Evolutionary conservation across 495 filamentous ascomycete species (phyloP).

Genomic region (Hypoxylon fuscum): DNA sequence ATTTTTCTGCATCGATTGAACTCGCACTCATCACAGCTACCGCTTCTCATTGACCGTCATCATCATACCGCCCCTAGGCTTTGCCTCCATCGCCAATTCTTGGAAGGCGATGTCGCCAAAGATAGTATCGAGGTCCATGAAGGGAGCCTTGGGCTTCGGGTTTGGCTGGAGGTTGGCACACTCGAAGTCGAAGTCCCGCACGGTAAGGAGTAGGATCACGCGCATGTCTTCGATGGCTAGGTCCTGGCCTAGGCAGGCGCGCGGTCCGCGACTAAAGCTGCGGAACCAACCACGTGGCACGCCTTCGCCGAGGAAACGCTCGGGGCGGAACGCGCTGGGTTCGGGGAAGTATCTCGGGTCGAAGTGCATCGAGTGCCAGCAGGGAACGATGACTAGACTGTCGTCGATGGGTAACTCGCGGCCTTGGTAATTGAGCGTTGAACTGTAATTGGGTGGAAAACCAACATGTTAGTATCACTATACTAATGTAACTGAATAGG

Average conservation of each 20-base stretch:
- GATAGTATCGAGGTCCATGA: not conserved
- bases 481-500: not conserved
- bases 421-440: not conserved
- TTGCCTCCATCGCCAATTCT: not conserved
- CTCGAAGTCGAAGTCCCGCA: not conserved
- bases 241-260: slow-evolving; percentile 1
- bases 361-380: slow-evolving; percentile 25
- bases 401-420: not conserved
- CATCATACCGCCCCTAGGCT: not conserved
- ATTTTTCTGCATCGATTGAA: no score
- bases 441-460: not conserved
- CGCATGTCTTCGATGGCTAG: not conserved
- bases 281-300: not conserved
- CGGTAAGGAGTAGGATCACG: not conserved
- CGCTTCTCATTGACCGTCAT: not conserved
- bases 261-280: not conserved
- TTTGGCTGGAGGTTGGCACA: not conserved
- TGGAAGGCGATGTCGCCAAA: not conserved
- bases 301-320: slow-evolving; percentile 9
- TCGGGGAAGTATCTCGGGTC: slow-evolving; percentile 6
- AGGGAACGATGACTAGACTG: not conserved
- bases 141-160: not conserved
- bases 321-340: slow-evolving; percentile 9
- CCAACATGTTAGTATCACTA: not conserved
- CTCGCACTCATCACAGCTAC: not conserved